phyloP scores from a whole-genome alignment of 352 stramenopile genomes.

The Phytophthora europaea region DNA sequence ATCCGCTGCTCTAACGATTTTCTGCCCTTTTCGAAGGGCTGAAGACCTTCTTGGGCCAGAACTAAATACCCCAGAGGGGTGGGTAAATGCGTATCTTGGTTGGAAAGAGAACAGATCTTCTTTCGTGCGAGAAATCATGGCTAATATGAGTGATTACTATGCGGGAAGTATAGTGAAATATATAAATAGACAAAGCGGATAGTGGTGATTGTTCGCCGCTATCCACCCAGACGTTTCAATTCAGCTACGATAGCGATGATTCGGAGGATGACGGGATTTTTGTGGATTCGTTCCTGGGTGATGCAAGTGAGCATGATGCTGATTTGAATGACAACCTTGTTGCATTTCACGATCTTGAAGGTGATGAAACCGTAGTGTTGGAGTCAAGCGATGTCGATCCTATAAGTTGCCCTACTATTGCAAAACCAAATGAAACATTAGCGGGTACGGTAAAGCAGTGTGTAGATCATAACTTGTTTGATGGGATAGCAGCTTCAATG shows the following conservation, averaged over 20 bases:
- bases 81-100: neutral
- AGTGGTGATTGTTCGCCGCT: neutral
- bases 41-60: neutral
- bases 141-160: neutral
- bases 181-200: neutral
- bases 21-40: neutral
- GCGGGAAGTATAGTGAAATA: too few relatives aligned
- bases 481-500: neutral
- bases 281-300: neutral
- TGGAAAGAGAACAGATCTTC: neutral
- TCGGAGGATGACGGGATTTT: neutral
- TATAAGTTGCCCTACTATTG: neutral
- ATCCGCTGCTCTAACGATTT: neutral
- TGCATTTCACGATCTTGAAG: neutral
- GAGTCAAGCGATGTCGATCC: neutral
- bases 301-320: neutral
- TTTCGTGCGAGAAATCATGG: neutral
- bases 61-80: neutral
- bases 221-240: neutral
- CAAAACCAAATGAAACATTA: neutral
- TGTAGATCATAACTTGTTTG: neutral
- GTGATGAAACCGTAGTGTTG: neutral
- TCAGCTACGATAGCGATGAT: neutral
- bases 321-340: neutral
- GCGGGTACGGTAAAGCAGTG: neutral